These are phyloP conservation scores for Fusarium oligoseptatum DNA, from an alignment of 2,329 filamentous ascomycete genomes.

Conservation along the genomic window DNA sequence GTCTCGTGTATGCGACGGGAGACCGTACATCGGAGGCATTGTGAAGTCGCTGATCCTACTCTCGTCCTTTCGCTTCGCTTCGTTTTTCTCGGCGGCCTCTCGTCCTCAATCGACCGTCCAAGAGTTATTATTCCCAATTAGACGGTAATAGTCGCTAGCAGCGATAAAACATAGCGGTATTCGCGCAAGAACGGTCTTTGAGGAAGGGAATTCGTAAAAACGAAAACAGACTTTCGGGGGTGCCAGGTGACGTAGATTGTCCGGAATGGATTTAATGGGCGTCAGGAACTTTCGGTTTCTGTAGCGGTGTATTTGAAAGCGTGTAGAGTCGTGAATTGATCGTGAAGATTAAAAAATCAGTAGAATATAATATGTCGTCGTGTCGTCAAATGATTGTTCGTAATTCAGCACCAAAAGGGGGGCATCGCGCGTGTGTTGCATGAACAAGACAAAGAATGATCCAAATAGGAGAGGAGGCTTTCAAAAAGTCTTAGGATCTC, in stretches of 20 bases:
- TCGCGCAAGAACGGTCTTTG: neutral
- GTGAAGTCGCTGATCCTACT: neutral
- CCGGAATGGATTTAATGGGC: neutral
- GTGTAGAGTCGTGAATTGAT: constrained; percentile 28
- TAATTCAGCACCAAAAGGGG: constrained; percentile 41
- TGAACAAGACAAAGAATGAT: constrained; percentile 20
- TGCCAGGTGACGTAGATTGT: constrained; percentile 31
- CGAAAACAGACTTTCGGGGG: constrained; percentile 14
- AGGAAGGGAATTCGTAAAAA: constrained; percentile 9
- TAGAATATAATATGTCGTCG: constrained; percentile 28
- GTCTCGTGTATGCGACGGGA: constrained; percentile 75
- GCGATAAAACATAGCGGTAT: constrained; percentile 45
- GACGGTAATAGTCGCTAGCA: constrained; percentile 34
- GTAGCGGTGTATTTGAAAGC: constrained; percentile 12
- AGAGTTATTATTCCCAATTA: constrained; percentile 29
- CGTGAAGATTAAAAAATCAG: constrained; percentile 25
- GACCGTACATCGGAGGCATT: constrained; percentile 57
- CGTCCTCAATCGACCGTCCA: constrained; percentile 21
- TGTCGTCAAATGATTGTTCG: constrained; percentile 32
- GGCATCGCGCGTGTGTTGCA: constrained; percentile 5
- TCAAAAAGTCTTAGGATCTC: neutral
- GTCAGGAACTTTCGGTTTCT: neutral
- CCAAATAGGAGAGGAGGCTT: constrained; percentile 40
- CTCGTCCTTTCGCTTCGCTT: neutral
- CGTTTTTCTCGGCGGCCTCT: constrained; percentile 9